phyloP scores from a whole-genome alignment of 306 rosid genomes.

The Cicer bijugum region DNA sequence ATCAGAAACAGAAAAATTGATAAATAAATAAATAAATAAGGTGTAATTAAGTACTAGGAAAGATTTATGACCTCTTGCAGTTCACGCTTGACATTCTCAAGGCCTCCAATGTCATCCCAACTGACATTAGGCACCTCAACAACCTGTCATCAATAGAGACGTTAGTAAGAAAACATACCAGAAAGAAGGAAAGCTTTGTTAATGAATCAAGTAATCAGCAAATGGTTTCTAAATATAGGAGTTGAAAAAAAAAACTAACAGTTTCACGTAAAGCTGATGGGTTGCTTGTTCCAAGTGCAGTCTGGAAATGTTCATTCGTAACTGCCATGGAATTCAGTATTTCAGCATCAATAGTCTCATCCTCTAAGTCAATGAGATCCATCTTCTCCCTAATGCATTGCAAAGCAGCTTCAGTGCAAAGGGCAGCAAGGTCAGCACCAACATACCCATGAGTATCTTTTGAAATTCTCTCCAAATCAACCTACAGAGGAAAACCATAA shows the following conservation, averaged over 20 bases:
- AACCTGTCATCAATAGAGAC: conserved; percentile 46
- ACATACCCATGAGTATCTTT: conserved; percentile 73
- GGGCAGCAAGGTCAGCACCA: conserved; percentile 79
- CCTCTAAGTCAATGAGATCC: conserved; percentile 74
- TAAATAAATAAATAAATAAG: background rate
- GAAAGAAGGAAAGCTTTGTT: background rate
- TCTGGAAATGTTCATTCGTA: conserved; percentile 71
- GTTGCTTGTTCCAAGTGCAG: conserved; percentile 76
- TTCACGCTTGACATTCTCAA: conserved; percentile 66
- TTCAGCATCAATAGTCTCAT: conserved; percentile 71
- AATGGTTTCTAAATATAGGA: conserved; percentile 8
- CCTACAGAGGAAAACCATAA: conserved; percentile 46
- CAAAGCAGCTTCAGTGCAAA: conserved; percentile 74
- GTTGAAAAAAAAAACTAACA: conserved; percentile 43
- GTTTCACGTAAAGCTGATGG: conserved; percentile 80
- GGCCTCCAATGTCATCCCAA: conserved; percentile 67
- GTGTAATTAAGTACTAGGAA: conserved; percentile 8
- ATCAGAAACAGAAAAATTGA: conserved; percentile 3
- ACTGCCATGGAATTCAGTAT: conserved; percentile 66
- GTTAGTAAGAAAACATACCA: conserved; percentile 22
- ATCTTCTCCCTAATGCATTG: conserved; percentile 79
- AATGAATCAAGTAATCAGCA: background rate
- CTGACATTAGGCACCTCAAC: conserved; percentile 68
- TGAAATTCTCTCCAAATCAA: conserved; percentile 63
- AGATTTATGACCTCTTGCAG: conserved; percentile 56